Conservation (phyloP, 2,329 filamentous ascomycete species). For the Fusarium mundagurra region DNA sequence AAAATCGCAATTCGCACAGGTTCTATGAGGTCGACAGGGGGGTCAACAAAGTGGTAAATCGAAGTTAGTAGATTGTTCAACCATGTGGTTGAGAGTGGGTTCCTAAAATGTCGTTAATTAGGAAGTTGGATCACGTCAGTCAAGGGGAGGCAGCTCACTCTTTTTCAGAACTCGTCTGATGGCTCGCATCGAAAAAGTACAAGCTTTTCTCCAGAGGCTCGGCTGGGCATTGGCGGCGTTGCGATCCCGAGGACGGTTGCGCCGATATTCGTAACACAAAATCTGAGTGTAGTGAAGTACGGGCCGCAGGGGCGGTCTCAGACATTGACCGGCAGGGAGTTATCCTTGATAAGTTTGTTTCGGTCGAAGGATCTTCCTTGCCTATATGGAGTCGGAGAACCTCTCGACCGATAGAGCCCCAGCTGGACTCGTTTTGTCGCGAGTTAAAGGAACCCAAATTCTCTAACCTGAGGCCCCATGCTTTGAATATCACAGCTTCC, state of each 20-base stretch:
- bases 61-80: not conserved
- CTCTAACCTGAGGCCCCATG: not conserved
- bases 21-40: not conserved
- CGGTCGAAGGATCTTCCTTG: not conserved
- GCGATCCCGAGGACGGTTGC: not conserved
- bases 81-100: not conserved
- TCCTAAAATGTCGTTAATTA: not conserved
- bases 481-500: not conserved
- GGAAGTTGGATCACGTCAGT: not conserved
- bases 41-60: not conserved
- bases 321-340: not conserved
- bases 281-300: not conserved
- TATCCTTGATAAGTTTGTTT: not conserved
- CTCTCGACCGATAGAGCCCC: not conserved
- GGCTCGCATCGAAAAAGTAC: not conserved
- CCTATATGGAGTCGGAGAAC: not conserved
- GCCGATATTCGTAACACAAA: not conserved
- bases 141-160: not conserved
- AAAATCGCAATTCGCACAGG: not conserved
- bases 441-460: not conserved
- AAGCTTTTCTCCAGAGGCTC: not conserved
- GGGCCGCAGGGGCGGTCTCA: not conserved
- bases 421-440: not conserved
- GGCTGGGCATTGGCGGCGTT: not conserved
- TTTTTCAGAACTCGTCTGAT: not conserved